Base-by-base conservation (phyloP, 176 grass and related monocot genomes). In the Oryza australiensis region DNA sequence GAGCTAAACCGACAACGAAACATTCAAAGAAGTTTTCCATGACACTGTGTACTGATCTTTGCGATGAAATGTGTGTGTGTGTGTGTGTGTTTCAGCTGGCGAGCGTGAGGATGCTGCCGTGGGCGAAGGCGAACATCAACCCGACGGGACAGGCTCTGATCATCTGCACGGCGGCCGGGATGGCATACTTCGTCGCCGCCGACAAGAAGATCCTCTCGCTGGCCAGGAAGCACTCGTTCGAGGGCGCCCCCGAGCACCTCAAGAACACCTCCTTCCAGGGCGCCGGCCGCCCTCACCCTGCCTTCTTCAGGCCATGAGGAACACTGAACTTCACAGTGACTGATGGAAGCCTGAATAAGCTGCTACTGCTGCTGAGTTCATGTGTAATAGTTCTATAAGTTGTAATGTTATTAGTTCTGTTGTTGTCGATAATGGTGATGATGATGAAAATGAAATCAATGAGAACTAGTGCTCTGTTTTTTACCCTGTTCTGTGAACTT, bases 61-160 rank as follows among this genome's bases (percentile, higher is more conserved):
- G 55, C n/a, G 9, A 60, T 24, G n/a, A 24, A n/a, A 10, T 62
- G 1, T 26, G 38, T n/a, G n/a, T n/a, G n/a, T n/a, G n/a, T n/a
- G n/a, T n/a, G n/a, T n/a, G n/a, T n/a, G n/a, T n/a, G n/a, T n/a
- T 68, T 62, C 81, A 92, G 93, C 5, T 92, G 64, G 93, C 90
- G 1, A 92, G 88, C 46, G 93, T 95, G 28, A 57, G 88, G 78
- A 92, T 95, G 90, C 75, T 90, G 26, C 93, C 93, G 0, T 95
- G 87, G 91, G 94, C 91, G 0, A 91, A 65, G 18, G 62, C 88
- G 4, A 85, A 97, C 78, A 85, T 97, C 10, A 93, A 97, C 73
- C 88, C 85, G 0, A 89, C 94, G 0, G 94, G 88, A 10, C 91
- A 97, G 74, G 94, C 94, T 0, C 81, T 97, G 49, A 93, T 97